Percentiles rank a stretch among this genome's conserved stretches.
Evolutionary conservation across 2,329 filamentous ascomycete genomes (phyloP).

Genomic region (Phyllachora maydis): DNA sequence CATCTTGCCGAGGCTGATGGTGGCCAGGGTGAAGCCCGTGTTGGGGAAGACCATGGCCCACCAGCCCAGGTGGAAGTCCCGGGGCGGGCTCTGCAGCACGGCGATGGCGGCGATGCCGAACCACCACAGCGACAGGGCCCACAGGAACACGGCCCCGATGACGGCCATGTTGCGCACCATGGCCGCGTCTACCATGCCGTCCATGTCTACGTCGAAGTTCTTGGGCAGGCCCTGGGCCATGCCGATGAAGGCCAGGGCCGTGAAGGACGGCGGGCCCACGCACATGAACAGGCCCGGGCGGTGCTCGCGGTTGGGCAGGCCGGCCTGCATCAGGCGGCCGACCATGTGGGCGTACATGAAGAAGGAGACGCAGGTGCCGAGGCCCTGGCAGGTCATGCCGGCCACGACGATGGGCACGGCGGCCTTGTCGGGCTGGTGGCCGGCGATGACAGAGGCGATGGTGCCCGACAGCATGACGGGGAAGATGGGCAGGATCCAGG

Average conservation of each 20-base stretch:
- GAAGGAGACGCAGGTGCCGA: slow-evolving; percentile 47
- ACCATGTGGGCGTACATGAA: slow-evolving; percentile 59
- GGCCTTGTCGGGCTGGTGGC: slow-evolving; percentile 31
- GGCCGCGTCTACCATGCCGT: slow-evolving; percentile 20
- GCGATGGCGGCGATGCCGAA: slow-evolving; percentile 26
- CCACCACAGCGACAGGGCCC: slow-evolving; percentile 20
- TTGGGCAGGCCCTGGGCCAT: slow-evolving; percentile 36
- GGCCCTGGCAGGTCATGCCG: slow-evolving; percentile 47
- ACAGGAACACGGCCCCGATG: slow-evolving; percentile 17
- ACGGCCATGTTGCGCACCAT: slow-evolving; percentile 24
- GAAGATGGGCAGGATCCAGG: slow-evolving; percentile 56
- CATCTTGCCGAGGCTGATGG: slow-evolving; percentile 28
- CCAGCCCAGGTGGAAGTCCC: slow-evolving; percentile 38
- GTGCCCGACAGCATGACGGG: slow-evolving; percentile 56
- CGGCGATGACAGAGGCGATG: slow-evolving; percentile 43
- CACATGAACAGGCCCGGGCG: slow-evolving; percentile 55
- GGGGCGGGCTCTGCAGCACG: slow-evolving; percentile 21
- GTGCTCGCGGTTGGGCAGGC: slow-evolving; percentile 41
- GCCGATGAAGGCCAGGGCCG: slow-evolving; percentile 46
- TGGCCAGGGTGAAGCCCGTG: slow-evolving; percentile 34
- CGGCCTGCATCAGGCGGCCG: slow-evolving; percentile 45
- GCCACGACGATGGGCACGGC: slow-evolving; percentile 43
- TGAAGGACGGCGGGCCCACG: slow-evolving; percentile 56
- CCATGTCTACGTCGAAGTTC: slow-evolving; percentile 18
- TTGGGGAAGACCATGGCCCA: slow-evolving; percentile 45